These are phyloP conservation scores for Pyrenophora tritici-repentis DNA, from an alignment of 2,329 filamentous ascomycete species.

Conservation along the genomic window DNA sequence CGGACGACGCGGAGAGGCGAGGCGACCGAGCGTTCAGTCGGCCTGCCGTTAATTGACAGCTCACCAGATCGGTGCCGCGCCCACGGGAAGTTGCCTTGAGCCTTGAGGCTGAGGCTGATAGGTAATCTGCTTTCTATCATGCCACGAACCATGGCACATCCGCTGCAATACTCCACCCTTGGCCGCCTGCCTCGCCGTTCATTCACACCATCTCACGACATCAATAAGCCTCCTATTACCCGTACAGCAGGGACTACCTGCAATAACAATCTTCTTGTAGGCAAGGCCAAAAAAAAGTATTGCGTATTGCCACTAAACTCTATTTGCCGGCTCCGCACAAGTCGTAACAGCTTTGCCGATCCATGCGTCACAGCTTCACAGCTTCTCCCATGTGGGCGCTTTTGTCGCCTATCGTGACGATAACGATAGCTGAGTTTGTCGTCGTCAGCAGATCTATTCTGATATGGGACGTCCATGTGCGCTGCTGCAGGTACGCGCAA, in stretches of 20 bases:
- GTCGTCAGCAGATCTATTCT: constrained; percentile 9
- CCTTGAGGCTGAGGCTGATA: background rate
- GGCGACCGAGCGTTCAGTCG: constrained; percentile 20
- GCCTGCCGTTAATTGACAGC: constrained; percentile 29
- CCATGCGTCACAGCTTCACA: constrained; percentile 2
- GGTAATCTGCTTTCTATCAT: background rate
- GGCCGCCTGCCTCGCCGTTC: background rate
- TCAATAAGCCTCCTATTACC: constrained; percentile 12
- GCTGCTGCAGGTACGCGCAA: constrained; percentile 44
- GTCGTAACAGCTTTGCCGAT: background rate
- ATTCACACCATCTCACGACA: background rate
- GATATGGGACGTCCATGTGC: constrained; percentile 13
- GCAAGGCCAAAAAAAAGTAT: constrained; percentile 3
- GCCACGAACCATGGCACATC: background rate
- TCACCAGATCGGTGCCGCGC: constrained; percentile 13
- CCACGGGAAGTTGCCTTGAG: background rate
- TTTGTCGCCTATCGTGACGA: background rate
- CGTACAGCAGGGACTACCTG: background rate
- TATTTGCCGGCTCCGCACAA: constrained; percentile 7
- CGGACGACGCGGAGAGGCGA: constrained; percentile 39
- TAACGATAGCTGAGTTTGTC: background rate
- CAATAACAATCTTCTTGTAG: background rate
- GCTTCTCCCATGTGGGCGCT: background rate
- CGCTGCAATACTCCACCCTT: too few relatives aligned
- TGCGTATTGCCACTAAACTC: constrained; percentile 12